phyloP scores from a whole-genome alignment of 805 yeast genomes.

The Wickerhamomyces mucosus region DNA sequence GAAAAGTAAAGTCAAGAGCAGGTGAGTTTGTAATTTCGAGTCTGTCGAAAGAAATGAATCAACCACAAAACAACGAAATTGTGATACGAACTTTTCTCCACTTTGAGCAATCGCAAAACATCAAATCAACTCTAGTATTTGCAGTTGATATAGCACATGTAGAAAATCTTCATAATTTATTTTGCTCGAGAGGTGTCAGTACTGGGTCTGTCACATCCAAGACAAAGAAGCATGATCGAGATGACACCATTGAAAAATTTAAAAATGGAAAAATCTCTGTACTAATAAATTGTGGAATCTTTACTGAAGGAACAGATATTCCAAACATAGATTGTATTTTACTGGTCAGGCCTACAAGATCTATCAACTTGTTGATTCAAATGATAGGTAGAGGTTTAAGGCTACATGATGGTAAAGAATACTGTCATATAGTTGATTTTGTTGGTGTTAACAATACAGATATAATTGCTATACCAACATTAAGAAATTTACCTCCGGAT shows the following conservation, averaged over 20 bases:
- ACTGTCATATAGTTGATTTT: constrained; percentile 72
- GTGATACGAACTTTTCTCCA: constrained; percentile 46
- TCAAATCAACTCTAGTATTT: constrained; percentile 64
- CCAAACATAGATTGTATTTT: constrained; percentile 80
- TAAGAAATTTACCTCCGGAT: constrained; percentile 26
- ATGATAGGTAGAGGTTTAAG: constrained; percentile 91
- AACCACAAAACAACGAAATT: constrained; percentile 41
- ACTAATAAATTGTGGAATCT: constrained; percentile 77
- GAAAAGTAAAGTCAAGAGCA: constrained; percentile 16
- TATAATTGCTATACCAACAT: constrained; percentile 44
- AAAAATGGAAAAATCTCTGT: constrained; percentile 56
- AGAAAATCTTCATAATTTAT: constrained; percentile 36
- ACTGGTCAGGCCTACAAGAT: constrained; percentile 72
- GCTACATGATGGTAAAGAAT: constrained; percentile 45
- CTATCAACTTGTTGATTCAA: constrained; percentile 62
- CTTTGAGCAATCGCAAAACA: constrained; percentile 25
- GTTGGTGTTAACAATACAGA: constrained; percentile 53
- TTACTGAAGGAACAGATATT: constrained; percentile 93
- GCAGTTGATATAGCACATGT: constrained; percentile 72
- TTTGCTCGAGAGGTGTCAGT: constrained; percentile 50
- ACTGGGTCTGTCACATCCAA: constrained; percentile 66
- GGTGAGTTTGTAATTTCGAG: constrained; percentile 48
- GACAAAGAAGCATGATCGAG: constrained; percentile 46
- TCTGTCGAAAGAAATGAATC: constrained; percentile 48
- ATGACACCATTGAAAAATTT: constrained; percentile 45